Evolutionary conservation across 495 filamentous ascomycete species (phyloP).

Genomic region (Zalerion maritima): DNA sequence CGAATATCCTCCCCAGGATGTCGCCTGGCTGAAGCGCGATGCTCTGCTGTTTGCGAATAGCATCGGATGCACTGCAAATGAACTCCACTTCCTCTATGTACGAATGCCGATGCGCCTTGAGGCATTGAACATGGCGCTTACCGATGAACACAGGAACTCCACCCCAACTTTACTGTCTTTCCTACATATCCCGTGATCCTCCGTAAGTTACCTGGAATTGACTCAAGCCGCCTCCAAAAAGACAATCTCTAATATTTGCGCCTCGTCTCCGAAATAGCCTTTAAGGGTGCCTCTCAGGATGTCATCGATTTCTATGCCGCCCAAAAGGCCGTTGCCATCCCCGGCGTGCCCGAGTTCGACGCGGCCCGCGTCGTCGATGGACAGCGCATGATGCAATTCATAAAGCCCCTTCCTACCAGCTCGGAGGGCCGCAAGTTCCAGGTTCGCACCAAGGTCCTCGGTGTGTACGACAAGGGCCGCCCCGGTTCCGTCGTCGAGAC

Average conservation of each 20-base stretch:
- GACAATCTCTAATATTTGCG: constrained; percentile 1
- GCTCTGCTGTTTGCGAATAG: constrained; percentile 74
- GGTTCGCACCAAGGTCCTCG: constrained; percentile 62
- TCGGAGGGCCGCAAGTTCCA: constrained; percentile 62
- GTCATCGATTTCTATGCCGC: constrained; percentile 76
- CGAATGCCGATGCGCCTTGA: constrained; percentile 8
- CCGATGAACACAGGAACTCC: constrained; percentile 46
- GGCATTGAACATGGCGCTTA: constrained; percentile 7
- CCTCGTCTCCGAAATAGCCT: constrained; percentile 34
- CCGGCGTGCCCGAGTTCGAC: constrained; percentile 67
- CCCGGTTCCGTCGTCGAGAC: constrained; percentile 70
- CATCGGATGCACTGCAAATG: constrained; percentile 70
- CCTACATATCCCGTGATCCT: constrained; percentile 79
- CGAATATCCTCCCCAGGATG: constrained; percentile 56
- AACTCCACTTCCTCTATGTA: constrained; percentile 85
- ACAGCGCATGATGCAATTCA: constrained; percentile 63
- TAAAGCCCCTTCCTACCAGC: constrained; percentile 61
- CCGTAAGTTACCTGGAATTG: constrained; percentile 30
- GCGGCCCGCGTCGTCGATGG: constrained; percentile 63
- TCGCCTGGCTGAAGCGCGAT: constrained; percentile 79
- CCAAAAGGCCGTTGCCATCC: constrained; percentile 45
- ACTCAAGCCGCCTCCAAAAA: neutral
- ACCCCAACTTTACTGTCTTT: constrained; percentile 71
- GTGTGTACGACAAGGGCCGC: constrained; percentile 86
- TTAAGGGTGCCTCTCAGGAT: constrained; percentile 64